Percentiles rank a stretch among this genome's conserved stretches.
phyloP scores from a whole-genome alignment of 768 basidiomycete genomes.

The Rhodotorula sphaerocarpa region DNA sequence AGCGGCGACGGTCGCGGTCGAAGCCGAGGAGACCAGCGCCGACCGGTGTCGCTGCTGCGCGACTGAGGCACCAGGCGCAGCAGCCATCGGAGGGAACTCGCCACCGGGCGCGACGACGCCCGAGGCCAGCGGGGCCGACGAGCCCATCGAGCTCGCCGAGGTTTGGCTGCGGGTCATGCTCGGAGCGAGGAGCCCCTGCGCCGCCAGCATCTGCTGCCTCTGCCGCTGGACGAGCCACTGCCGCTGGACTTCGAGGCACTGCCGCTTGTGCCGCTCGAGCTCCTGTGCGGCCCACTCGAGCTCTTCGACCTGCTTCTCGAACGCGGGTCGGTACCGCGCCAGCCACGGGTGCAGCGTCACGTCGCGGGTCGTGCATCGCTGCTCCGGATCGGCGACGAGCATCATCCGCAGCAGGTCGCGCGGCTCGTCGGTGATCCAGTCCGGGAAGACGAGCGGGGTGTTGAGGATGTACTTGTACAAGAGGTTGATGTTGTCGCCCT shows the following conservation, averaged over 20 bases:
- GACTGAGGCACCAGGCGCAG: constrained; percentile 1
- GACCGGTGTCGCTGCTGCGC: constrained; percentile 24
- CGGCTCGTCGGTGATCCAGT: constrained; percentile 77
- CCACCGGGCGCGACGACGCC: not conserved
- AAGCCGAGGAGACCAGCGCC: constrained; percentile 26
- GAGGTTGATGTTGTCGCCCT: constrained; percentile 98
- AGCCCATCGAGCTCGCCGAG: constrained; percentile 21
- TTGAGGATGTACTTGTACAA: constrained; percentile 98
- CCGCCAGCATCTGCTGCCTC: constrained; percentile 24
- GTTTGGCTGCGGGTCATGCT: constrained; percentile 39
- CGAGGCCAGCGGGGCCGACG: not conserved
- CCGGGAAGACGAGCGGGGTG: constrained; percentile 93
- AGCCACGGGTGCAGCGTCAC: constrained; percentile 91
- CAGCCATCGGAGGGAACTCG: too few species aligned
- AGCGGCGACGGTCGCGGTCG: not conserved
- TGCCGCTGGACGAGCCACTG: constrained; percentile 49
- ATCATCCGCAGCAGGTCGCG: constrained; percentile 76
- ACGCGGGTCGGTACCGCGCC: constrained; percentile 54
- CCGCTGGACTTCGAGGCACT: constrained; percentile 53
- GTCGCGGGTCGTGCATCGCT: constrained; percentile 62
- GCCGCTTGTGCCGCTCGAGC: constrained; percentile 71
- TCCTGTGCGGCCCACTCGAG: constrained; percentile 73
- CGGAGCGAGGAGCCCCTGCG: constrained; percentile 28
- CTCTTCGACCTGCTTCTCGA: constrained; percentile 65
- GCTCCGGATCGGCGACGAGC: constrained; percentile 85